Evolutionary conservation across 2,329 filamentous ascomycete species (phyloP).

Genomic region (Verticillium nonalfalfae): DNA sequence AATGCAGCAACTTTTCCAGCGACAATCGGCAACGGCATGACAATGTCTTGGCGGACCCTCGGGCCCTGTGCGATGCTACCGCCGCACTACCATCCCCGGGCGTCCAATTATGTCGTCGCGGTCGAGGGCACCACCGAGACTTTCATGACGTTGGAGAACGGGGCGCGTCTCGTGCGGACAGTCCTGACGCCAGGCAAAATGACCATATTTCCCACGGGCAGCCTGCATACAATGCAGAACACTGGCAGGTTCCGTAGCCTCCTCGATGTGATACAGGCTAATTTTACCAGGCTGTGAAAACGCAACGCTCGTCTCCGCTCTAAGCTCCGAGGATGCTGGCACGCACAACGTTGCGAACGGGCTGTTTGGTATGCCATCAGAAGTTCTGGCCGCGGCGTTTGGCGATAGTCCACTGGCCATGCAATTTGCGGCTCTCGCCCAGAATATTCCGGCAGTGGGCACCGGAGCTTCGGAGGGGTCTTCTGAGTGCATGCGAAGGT

Average conservation of each 20-base stretch:
- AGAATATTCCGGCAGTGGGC: slow-evolving; percentile 11
- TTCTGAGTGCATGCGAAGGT: slow-evolving; percentile 9
- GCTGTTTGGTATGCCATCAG: slow-evolving; percentile 30
- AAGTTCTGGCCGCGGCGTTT: slow-evolving; percentile 35
- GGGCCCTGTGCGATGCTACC: slow-evolving; percentile 46
- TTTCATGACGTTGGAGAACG: slow-evolving; percentile 46
- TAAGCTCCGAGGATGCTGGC: slow-evolving; percentile 41
- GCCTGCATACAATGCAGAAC: slow-evolving; percentile 44
- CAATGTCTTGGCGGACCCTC: slow-evolving; percentile 36
- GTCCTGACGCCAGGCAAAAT: slow-evolving; percentile 35
- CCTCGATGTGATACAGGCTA: neutral
- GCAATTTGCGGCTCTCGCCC: slow-evolving; percentile 14
- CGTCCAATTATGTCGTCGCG: slow-evolving; percentile 40
- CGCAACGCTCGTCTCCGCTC: slow-evolving; percentile 39
- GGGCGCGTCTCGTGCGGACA: slow-evolving; percentile 31
- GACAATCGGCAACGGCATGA: slow-evolving; percentile 37
- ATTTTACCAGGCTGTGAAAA: slow-evolving; percentile 34
- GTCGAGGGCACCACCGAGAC: slow-evolving; percentile 41
- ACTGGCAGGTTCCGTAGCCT: slow-evolving; percentile 26
- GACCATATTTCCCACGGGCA: slow-evolving; percentile 42
- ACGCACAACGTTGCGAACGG: slow-evolving; percentile 39
- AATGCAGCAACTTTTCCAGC: slow-evolving; percentile 45
- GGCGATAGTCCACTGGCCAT: slow-evolving; percentile 18
- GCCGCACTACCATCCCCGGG: slow-evolving; percentile 42
- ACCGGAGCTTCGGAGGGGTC: slow-evolving; percentile 11